Percentiles rank a stretch among this genome's conserved stretches.
Conservation (phyloP, 768 basidiomycete species). For the Lyophyllum decastes region DNA sequence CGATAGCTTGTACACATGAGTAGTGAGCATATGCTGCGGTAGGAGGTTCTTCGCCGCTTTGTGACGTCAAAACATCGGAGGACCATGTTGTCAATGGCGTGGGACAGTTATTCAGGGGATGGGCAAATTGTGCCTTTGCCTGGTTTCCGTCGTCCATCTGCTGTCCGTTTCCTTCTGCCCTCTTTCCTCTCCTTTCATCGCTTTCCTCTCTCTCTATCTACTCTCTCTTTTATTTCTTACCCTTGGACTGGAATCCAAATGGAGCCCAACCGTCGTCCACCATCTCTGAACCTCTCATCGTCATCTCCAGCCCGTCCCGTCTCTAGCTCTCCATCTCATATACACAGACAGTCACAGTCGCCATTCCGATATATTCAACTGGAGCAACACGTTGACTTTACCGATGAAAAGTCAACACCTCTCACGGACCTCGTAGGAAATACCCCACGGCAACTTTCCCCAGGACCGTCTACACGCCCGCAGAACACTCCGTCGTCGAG, state of each 20-base stretch:
- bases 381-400: slow-evolving; percentile 8
- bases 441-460: slow-evolving; percentile 3
- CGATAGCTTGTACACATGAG: slow-evolving; percentile 6
- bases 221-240: slow-evolving; percentile 17
- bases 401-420: slow-evolving; percentile 30
- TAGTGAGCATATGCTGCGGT: neutral
- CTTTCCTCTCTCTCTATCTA: slow-evolving; percentile 15
- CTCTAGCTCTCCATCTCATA: slow-evolving; percentile 24
- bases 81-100: slow-evolving; percentile 15
- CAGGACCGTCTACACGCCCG: slow-evolving; percentile 13
- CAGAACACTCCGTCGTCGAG: slow-evolving; percentile 3
- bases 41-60: slow-evolving; percentile 9
- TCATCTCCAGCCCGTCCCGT: slow-evolving; percentile 31
- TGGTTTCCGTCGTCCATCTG: slow-evolving; percentile 6
- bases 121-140: slow-evolving; percentile 12
- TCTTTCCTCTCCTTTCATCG: slow-evolving; percentile 17
- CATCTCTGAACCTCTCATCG: slow-evolving; percentile 29
- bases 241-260: slow-evolving; percentile 36
- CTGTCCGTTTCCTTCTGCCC: slow-evolving; percentile 8
- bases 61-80: slow-evolving; percentile 13
- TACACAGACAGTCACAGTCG: slow-evolving; percentile 30
- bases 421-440: slow-evolving; percentile 24
- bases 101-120: slow-evolving; percentile 11
- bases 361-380: slow-evolving; percentile 35
- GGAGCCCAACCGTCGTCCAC: slow-evolving; percentile 22